phyloP scores from a whole-genome alignment of 2,329 filamentous ascomycete species.

The Trichoderma sp. region DNA sequence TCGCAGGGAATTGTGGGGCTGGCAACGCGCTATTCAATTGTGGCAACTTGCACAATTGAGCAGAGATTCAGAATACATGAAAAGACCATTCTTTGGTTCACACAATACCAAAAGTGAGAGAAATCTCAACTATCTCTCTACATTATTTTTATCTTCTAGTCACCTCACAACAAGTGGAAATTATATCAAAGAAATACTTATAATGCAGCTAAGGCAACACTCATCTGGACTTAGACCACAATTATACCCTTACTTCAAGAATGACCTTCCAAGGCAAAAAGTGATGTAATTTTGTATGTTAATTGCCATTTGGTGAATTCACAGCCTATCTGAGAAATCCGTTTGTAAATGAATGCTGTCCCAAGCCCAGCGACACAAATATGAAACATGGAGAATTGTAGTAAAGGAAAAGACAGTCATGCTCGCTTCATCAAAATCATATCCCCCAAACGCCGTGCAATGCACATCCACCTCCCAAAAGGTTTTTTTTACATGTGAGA shows the following conservation, averaged over 20 bases:
- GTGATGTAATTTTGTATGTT: neutral
- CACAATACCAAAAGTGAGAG: neutral
- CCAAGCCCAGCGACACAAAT: neutral
- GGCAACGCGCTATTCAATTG: neutral
- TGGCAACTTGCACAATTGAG: neutral
- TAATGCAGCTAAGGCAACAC: neutral
- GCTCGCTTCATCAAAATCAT: conserved; percentile 3
- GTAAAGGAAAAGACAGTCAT: neutral
- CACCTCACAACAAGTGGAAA: no score
- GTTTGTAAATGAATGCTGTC: neutral
- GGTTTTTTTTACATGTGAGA: neutral
- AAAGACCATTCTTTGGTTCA: no score
- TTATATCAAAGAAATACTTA: no score
- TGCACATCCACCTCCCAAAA: conserved; percentile 17
- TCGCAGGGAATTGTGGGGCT: conserved; percentile 9
- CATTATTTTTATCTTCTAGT: no score
- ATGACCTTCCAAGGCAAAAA: no score
- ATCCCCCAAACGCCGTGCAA: conserved; percentile 20
- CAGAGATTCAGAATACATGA: neutral
- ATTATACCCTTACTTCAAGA: no score
- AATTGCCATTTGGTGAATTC: no score
- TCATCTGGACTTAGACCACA: no score
- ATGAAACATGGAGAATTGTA: neutral
- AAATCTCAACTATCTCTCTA: neutral
- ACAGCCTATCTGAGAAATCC: no score